Base-by-base conservation (phyloP, 2,329 filamentous ascomycete species). In the Pseudopyricularia javanii region DNA sequence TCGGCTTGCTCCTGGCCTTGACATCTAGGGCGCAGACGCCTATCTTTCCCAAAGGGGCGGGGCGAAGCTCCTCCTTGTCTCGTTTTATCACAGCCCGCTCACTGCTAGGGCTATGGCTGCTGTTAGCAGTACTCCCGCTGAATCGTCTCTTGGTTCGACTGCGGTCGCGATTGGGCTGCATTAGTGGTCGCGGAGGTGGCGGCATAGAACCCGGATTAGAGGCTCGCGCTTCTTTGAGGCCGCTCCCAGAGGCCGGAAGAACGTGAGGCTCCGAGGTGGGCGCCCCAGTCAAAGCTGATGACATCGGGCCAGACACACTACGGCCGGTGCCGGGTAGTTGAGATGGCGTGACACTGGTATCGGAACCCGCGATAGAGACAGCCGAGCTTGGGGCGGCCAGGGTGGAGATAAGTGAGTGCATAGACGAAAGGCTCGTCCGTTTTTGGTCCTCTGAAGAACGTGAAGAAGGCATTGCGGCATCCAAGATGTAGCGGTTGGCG, bases 1-100 rank as follows among this genome's bases (percentile, higher is more conserved):
- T 96, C 1, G 93, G 93, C 68, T 97, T 97, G 74, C 91, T 96
- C 62, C 93, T 81, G 34, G 93, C 93, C 71, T 98, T 98, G 60
- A 91, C 80, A 70, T 98, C 93, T 54, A 98, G 74, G 22, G 93
- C 94, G 66, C 93, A 98, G 9, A 98, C 89, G 51, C 93, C 93
- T 63, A 98, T 95, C 49, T 83, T 75, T 45, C 82, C 82, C 66
- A 73, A 78, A 2, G 78, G 75, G 4, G 80, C 74, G 9, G 79
- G 78, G 64, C 81, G 83, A 61, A 84, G 76, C 63, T 81, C 75
- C 63, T 87, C 79, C 62, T 77, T 79, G 61, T 84, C 77, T 56
- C 75, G 73, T 58, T 74, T 66, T 34, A 74, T 68, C 56, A 73
- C 65, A 28, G 73, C 73, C 53, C 83, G 73, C 53, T 91, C 88